phyloP scores from a whole-genome alignment of 2,329 filamentous ascomycete genomes.

The Cercospora zeina region DNA sequence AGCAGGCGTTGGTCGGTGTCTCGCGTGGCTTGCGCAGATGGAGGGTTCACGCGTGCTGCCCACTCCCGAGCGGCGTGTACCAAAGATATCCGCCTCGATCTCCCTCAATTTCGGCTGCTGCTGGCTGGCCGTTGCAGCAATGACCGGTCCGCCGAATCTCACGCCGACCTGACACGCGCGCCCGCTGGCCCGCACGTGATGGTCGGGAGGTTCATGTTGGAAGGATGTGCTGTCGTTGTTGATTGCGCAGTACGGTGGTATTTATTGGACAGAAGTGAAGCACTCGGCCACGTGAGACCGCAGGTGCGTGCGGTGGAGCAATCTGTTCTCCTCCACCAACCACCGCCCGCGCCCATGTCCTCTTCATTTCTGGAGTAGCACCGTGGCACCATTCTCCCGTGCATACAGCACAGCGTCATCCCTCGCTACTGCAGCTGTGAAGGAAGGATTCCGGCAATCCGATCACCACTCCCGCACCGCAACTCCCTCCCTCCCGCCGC shows the following conservation, averaged over 20 bases:
- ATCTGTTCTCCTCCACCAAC: slow-evolving; percentile 3
- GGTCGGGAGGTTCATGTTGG: too few species aligned
- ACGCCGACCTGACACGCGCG: neutral
- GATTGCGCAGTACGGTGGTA: too few species aligned
- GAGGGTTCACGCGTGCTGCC: slow-evolving; percentile 2
- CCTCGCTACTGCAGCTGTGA: slow-evolving; percentile 4
- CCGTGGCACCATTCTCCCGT: too few species aligned
- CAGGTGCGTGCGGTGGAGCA: slow-evolving; percentile 4
- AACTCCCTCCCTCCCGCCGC: neutral
- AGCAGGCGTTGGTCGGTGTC: slow-evolving; percentile 1
- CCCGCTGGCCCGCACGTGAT: neutral
- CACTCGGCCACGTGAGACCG: neutral
- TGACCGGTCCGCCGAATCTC: neutral
- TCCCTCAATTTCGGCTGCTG: neutral
- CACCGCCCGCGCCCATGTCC: neutral
- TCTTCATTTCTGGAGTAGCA: slow-evolving; percentile 7
- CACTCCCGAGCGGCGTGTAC: slow-evolving; percentile 1
- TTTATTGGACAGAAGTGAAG: neutral
- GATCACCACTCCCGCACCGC: slow-evolving; percentile 7
- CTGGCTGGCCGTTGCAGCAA: too few species aligned
- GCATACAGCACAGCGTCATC: neutral
- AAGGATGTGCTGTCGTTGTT: too few species aligned
- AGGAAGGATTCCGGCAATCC: slow-evolving; percentile 2
- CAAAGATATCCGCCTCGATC: neutral
- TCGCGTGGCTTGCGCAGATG: slow-evolving; percentile 4